Percentiles rank a stretch among this genome's conserved stretches.
These are phyloP conservation scores for Oemleria cerasiformis DNA, from an alignment of 306 rosid species.

Conservation along the genomic window DNA sequence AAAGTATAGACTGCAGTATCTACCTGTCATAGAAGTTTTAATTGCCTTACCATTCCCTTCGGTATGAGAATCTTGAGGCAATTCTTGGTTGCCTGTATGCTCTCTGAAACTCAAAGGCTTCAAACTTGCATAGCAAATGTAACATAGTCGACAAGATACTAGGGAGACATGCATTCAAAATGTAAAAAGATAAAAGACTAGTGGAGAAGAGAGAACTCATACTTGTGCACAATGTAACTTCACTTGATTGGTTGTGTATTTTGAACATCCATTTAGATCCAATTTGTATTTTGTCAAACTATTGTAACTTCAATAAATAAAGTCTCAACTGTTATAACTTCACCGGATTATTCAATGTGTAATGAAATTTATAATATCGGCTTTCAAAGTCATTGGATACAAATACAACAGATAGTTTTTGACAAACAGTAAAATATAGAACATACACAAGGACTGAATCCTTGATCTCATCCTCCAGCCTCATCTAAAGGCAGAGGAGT, in stretches of 20 bases:
- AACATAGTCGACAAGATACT: slow-evolving; percentile 18
- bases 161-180: slow-evolving; percentile 18
- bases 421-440: not conserved
- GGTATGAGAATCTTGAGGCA: slow-evolving; percentile 20
- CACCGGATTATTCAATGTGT: not conserved
- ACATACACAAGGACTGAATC: not conserved
- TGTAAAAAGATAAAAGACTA: too few relatives aligned
- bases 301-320: not conserved
- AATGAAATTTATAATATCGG: not conserved
- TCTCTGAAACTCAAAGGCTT: slow-evolving; percentile 3
- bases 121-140: slow-evolving; percentile 26
- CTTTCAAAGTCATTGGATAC: not conserved
- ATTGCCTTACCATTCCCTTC: not conserved
- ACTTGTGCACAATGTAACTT: not conserved
- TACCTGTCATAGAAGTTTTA: slow-evolving; percentile 40
- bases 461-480: slow-evolving; percentile 14
- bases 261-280: not conserved
- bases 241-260: slow-evolving; percentile 11
- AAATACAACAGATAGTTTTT: not conserved
- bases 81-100: slow-evolving; percentile 47
- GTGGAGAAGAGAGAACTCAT: slow-evolving; percentile 14
- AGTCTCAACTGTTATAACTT: not conserved
- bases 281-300: not conserved
- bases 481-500: not conserved
- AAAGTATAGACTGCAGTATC: slow-evolving; percentile 71